phyloP scores from a whole-genome alignment of 768 basidiomycete species.

The Tulasnella sp. region DNA sequence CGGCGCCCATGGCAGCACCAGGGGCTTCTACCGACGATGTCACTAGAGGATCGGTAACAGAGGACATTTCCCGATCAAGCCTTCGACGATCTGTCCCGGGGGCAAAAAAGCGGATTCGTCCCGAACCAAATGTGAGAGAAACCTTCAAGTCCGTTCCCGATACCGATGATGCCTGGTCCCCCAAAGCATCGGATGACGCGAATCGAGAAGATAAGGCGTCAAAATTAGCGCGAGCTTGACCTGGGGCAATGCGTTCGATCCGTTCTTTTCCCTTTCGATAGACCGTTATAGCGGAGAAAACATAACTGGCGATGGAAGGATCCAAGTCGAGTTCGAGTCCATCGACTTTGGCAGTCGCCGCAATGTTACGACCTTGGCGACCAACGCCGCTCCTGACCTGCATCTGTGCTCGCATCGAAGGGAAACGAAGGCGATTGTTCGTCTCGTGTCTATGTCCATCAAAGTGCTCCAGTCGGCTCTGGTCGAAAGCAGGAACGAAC shows the following conservation, averaged over 20 bases:
- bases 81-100: slow-evolving; percentile 40
- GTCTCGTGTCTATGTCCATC: slow-evolving; percentile 61
- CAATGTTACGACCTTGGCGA: slow-evolving; percentile 50
- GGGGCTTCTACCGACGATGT: slow-evolving; percentile 39
- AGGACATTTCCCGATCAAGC: not conserved
- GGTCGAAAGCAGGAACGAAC: slow-evolving; percentile 80
- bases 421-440: slow-evolving; percentile 70
- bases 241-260: slow-evolving; percentile 62
- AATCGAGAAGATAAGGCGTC: slow-evolving; percentile 34
- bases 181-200: not conserved
- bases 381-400: slow-evolving; percentile 49
- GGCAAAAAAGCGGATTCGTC: slow-evolving; percentile 73
- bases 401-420: slow-evolving; percentile 73
- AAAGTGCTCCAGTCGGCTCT: slow-evolving; percentile 67
- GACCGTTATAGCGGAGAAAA: slow-evolving; percentile 80
- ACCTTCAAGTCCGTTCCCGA: slow-evolving; percentile 32
- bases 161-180: slow-evolving; percentile 7
- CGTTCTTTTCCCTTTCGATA: slow-evolving; percentile 78
- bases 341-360: slow-evolving; percentile 66
- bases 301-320: slow-evolving; percentile 68
- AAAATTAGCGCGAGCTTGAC: slow-evolving; percentile 47
- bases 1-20: slow-evolving; percentile 52
- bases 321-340: slow-evolving; percentile 85
- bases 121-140: slow-evolving; percentile 71
- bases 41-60: slow-evolving; percentile 18